Evolutionary conservation across 129 eudicot species (phyloP).

Genomic region (Flaveria sonorensis): DNA sequence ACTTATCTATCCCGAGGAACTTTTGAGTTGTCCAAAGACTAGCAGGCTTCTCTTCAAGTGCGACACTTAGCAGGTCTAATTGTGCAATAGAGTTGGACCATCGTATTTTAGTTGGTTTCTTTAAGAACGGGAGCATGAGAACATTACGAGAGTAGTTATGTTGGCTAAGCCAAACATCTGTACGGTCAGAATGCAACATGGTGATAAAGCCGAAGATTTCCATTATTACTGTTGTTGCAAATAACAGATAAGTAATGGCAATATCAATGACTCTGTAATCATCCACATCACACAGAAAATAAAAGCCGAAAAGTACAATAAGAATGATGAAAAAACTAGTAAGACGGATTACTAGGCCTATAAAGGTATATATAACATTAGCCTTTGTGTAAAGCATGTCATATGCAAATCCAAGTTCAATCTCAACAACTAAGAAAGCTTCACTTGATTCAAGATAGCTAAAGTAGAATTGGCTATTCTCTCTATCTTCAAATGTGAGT

Average conservation of each 20-base stretch:
- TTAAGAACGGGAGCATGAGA: conserved; percentile 11
- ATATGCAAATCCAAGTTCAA: conserved; percentile 54
- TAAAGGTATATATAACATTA: conserved; percentile 26
- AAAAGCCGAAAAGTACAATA: conserved; percentile 28
- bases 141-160: conserved; percentile 19
- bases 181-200: conserved; percentile 49
- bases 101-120: conserved; percentile 27
- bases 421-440: conserved; percentile 46
- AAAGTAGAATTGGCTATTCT: conserved; percentile 40
- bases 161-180: conserved; percentile 38
- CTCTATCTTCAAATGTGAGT: conserved; percentile 57
- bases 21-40: conserved; percentile 19
- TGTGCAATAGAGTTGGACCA: conserved; percentile 58
- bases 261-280: conserved; percentile 33
- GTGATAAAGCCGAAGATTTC: conserved; percentile 35
- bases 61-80: conserved; percentile 32
- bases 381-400: conserved; percentile 64
- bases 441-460: neutral
- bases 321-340: conserved; percentile 16
- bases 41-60: conserved; percentile 41
- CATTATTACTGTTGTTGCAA: conserved; percentile 32
- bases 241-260: conserved; percentile 41
- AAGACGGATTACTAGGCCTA: conserved; percentile 34
- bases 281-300: conserved; percentile 12
- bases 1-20: conserved; percentile 30